Evolutionary conservation across 2,329 filamentous ascomycete genomes (phyloP), one percentile per base, ranked within the genome.

Genomic region (Xylariaceae sp.): DNA sequence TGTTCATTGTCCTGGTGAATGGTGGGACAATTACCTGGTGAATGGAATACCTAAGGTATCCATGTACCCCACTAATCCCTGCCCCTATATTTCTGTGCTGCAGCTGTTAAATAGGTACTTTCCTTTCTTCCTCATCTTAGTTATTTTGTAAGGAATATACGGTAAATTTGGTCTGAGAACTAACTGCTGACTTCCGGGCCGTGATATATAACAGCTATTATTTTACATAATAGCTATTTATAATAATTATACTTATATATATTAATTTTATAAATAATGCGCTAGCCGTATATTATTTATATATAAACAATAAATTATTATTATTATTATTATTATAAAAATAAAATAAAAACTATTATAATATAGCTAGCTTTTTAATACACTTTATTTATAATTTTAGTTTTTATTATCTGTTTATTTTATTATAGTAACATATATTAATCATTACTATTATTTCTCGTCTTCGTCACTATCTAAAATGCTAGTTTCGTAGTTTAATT

Each of bases 401-500:
- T 30, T 30, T 8, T 30, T 30, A 30, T n/a, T n/a, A n/a, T n/a
- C n/a, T n/a, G n/a, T n/a, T n/a, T n/a, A n/a, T n/a, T 30, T 30
- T 30, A 30, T 30, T 30, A 30, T 8, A 8, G 27, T 8, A 30
- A 30, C 27, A 30, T 30, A 37, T 21, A 23, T 35, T 36, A n/a
- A 7, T 32, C 24, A n/a, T 46, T 16, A n/a, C 27, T 13, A 6
- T 21, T 23, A n/a, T n/a, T 62, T 61, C 1, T 47, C 16, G 6
- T 58, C 54, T 6, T 58, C 59, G 13, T 56, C 57, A 39, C 51
- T 55, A 47, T 46, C 50, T 46, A 27, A 3, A 52, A 50, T 36
- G 30, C 47, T 48, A 42, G 41, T 54, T 42, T 64, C 45, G 49
- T 67, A 58, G 43, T 67, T 57, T 23, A 65, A 6, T 41, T 60